phyloP scores from a whole-genome alignment of 2,329 filamentous ascomycete species.

The Ophiosphaerella narmari region DNA sequence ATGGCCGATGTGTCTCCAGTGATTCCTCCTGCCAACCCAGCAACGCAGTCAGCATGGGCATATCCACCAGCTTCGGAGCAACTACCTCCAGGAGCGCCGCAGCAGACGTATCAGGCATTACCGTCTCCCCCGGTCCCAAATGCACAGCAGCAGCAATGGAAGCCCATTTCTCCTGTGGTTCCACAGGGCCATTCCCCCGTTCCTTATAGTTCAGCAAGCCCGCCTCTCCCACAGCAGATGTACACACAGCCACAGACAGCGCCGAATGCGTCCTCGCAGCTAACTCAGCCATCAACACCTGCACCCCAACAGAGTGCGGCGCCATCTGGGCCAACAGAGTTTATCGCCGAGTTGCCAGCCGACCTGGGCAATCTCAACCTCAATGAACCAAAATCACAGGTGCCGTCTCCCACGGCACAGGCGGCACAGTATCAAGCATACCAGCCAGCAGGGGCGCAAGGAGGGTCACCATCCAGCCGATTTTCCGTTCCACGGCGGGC shows the following conservation, averaged over 20 bases:
- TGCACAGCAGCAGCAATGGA: conserved; percentile 31
- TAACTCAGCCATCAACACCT: conserved; percentile 18
- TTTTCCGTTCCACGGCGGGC: conserved; percentile 37
- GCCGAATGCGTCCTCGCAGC: conserved; percentile 10
- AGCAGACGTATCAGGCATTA: conserved; percentile 13
- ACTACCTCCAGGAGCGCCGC: conserved; percentile 1
- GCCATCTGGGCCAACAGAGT: conserved; percentile 26
- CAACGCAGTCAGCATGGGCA: conserved; percentile 13
- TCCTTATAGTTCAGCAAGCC: conserved; percentile 18
- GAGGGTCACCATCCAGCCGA: conserved; percentile 20
- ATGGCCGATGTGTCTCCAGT: conserved; percentile 15
- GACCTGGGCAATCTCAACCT: conserved; percentile 35
- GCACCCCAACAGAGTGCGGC: conserved; percentile 8
- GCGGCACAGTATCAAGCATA: conserved; percentile 35
- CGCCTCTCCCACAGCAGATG: conserved; percentile 18
- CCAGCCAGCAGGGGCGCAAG: conserved; percentile 19
- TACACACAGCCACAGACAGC: conserved; percentile 13
- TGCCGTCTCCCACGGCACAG: conserved; percentile 7
- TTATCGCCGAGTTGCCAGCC: conserved; percentile 42
- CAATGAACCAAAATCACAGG: conserved; percentile 17
- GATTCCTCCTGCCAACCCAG: conserved; percentile 6
- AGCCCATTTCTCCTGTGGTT: conserved; percentile 17
- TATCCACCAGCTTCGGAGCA: conserved; percentile 4
- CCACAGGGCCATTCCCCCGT: conserved; percentile 15
- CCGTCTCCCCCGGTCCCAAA: conserved; percentile 16